Evolutionary conservation across 441 rosid genomes (phyloP).

Genomic region (Pelargonium fulgidum): DNA sequence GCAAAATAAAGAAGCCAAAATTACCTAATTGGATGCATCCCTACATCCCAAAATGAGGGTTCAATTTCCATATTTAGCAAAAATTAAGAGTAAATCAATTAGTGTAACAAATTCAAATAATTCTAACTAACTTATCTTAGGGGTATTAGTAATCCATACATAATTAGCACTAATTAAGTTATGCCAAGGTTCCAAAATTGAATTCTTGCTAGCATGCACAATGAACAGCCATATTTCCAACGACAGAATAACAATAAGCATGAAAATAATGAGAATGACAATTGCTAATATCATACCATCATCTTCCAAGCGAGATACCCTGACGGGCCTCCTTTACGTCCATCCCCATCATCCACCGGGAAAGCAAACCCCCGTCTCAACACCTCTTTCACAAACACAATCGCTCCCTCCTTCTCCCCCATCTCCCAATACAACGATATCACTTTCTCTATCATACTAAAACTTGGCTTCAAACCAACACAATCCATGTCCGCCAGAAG

Average conservation of each 20-base stretch:
- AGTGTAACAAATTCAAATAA: too few relatives aligned
- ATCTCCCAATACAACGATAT: constrained; percentile 77
- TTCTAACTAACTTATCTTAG: too few relatives aligned
- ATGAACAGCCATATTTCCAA: not conserved
- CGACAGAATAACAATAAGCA: not conserved
- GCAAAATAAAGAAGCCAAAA: too few relatives aligned
- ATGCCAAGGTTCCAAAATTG: too few relatives aligned
- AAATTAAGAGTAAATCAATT: too few relatives aligned
- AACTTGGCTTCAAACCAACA: constrained; percentile 75
- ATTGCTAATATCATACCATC: constrained; percentile 46
- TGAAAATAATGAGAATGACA: constrained; percentile 1
- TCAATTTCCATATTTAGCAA: too few relatives aligned
- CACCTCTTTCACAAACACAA: constrained; percentile 69
- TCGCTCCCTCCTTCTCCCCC: constrained; percentile 52
- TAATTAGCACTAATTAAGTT: too few relatives aligned
- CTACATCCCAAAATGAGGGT: too few relatives aligned
- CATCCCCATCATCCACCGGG: constrained; percentile 39
- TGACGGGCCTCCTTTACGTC: constrained; percentile 70
- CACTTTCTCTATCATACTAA: constrained; percentile 89
- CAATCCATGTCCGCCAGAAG: constrained; percentile 84
- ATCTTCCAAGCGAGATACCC: constrained; percentile 94
- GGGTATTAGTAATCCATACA: too few relatives aligned
- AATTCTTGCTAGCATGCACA: too few relatives aligned
- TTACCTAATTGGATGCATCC: too few relatives aligned
- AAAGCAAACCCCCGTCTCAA: constrained; percentile 43